phyloP scores from a whole-genome alignment of 352 stramenopile species.

The Blastocystis sp. region DNA sequence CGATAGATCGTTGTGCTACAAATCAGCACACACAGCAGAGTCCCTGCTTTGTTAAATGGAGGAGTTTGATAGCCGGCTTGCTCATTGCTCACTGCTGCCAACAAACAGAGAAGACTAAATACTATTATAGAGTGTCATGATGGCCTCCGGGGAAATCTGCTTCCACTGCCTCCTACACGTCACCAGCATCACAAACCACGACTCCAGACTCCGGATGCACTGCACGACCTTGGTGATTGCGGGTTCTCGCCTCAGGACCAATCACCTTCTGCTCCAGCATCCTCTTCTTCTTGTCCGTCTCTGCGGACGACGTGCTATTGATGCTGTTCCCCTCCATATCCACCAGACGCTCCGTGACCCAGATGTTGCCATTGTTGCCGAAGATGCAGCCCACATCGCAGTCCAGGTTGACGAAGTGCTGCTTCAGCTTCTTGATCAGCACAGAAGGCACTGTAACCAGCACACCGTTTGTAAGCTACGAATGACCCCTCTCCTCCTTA shows the following conservation, averaged over 20 bases:
- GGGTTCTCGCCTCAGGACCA: neutral
- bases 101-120: constrained; percentile 19
- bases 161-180: constrained; percentile 55
- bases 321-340: constrained; percentile 25
- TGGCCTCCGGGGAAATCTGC: constrained; percentile 41
- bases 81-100: neutral
- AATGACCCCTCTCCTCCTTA: neutral
- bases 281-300: constrained; percentile 62
- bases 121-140: constrained; percentile 56
- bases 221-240: constrained; percentile 36
- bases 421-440: constrained; percentile 61
- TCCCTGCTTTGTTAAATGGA: constrained; percentile 29
- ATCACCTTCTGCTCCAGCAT: constrained; percentile 14
- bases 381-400: constrained; percentile 62
- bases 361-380: constrained; percentile 67
- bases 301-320: constrained; percentile 51
- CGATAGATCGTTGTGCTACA: constrained; percentile 57
- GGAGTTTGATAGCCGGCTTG: constrained; percentile 38
- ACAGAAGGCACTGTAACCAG: constrained; percentile 57
- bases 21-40: neutral
- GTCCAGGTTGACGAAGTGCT: constrained; percentile 62
- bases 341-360: constrained; percentile 20
- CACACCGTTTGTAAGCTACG: constrained; percentile 46
- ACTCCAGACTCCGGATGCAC: constrained; percentile 45
- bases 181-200: neutral